Conservation (phyloP, 2,329 filamentous ascomycete genomes). For the Claviceps maximensis region DNA sequence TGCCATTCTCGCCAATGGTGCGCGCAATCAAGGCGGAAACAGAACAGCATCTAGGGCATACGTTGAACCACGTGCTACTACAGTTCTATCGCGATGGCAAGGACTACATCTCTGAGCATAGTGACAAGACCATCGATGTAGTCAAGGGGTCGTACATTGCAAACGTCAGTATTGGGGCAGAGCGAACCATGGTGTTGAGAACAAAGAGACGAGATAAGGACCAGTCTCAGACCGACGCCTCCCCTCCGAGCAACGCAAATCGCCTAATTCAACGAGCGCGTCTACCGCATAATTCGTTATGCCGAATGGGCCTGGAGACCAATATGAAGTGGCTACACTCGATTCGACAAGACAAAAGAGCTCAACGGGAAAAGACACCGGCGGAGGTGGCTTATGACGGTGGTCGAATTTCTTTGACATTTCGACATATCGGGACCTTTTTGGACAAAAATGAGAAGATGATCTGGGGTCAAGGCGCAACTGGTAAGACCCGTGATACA, state of each 20-base stretch:
- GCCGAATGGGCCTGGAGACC: conserved; percentile 65
- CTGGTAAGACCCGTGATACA: conserved; percentile 45
- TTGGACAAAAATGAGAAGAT: conserved; percentile 45
- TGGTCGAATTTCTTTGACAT: conserved; percentile 81
- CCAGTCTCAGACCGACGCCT: conserved; percentile 1
- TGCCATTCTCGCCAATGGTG: conserved; percentile 64
- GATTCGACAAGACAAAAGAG: conserved; percentile 79
- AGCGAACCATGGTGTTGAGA: conserved; percentile 78
- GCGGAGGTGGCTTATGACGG: conserved; percentile 62
- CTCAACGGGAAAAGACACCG: conserved; percentile 48
- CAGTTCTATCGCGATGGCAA: conserved; percentile 81
- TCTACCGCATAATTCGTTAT: conserved; percentile 81
- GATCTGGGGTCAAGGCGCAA: conserved; percentile 91
- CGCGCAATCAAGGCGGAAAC: conserved; percentile 52
- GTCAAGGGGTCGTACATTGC: conserved; percentile 69
- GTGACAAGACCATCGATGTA: conserved; percentile 93
- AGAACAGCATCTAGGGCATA: conserved; percentile 62
- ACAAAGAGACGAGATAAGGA: conserved; percentile 53
- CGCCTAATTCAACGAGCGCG: conserved; percentile 53
- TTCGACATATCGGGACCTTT: conserved; percentile 80
- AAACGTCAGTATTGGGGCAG: conserved; percentile 86
- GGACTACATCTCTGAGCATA: conserved; percentile 93
- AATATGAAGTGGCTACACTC: conserved; percentile 84
- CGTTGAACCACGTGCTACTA: conserved; percentile 82
- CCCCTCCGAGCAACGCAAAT: conserved; percentile 15